Evolutionary conservation across 1,284 basidiomycete species (phyloP).

Genomic region (Boletus mariae): DNA sequence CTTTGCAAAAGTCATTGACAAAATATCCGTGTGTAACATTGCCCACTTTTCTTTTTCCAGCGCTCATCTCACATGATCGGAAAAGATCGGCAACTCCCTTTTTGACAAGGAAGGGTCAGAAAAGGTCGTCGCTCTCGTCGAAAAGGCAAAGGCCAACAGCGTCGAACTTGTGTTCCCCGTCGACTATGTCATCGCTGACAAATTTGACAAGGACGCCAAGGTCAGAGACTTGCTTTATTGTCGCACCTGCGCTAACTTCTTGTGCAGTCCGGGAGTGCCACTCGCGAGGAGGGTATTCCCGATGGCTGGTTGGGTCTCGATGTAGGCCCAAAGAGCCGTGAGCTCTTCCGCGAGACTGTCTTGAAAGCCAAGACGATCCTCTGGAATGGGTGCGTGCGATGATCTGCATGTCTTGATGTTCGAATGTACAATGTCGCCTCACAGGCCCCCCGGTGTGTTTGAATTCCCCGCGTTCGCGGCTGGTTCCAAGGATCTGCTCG

Average conservation of each 20-base stretch:
- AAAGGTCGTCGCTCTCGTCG: slow-evolving; percentile 82
- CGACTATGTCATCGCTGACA: slow-evolving; percentile 93
- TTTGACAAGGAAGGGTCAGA: slow-evolving; percentile 90
- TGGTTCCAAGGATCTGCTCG: slow-evolving; percentile 84
- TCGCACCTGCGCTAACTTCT: slow-evolving; percentile 9
- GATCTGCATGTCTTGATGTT: neutral
- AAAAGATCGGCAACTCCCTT: slow-evolving; percentile 88
- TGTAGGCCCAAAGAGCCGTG: slow-evolving; percentile 76
- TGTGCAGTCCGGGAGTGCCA: slow-evolving; percentile 66
- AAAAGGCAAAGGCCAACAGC: slow-evolving; percentile 92
- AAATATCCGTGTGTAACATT: slow-evolving; percentile 56
- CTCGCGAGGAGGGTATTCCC: slow-evolving; percentile 85
- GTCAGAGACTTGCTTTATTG: slow-evolving; percentile 37
- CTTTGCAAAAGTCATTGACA: slow-evolving; percentile 93
- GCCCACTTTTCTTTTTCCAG: neutral
- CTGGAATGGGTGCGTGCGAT: slow-evolving; percentile 80
- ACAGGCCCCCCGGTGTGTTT: slow-evolving; percentile 92
- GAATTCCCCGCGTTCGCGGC: slow-evolving; percentile 91
- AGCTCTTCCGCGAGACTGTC: slow-evolving; percentile 81
- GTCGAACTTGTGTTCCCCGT: slow-evolving; percentile 96
- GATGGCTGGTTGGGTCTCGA: slow-evolving; percentile 96
- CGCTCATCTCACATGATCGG: slow-evolving; percentile 6
- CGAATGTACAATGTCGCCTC: neutral
- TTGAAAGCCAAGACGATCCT: slow-evolving; percentile 93
- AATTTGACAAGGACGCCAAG: slow-evolving; percentile 91